phyloP scores from a whole-genome alignment of 75 land plant genomes.

The Picea sitchensis region DNA sequence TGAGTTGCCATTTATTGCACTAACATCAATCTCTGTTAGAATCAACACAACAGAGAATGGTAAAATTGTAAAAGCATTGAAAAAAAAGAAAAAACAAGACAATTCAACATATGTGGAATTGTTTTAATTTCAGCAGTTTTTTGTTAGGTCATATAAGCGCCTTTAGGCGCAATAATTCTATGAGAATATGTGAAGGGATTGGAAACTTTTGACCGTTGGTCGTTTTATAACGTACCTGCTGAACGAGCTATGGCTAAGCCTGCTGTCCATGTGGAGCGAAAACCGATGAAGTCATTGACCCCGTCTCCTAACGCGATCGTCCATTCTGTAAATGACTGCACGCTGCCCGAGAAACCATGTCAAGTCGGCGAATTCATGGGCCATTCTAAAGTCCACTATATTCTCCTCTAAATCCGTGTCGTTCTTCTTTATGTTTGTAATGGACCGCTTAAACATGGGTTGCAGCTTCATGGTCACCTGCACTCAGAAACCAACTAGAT shows the following conservation, averaged over 20 bases:
- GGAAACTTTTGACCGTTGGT: not conserved
- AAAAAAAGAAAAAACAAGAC: too few relatives aligned
- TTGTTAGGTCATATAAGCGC: too few relatives aligned
- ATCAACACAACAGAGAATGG: too few relatives aligned
- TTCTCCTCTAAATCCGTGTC: constrained; percentile 42
- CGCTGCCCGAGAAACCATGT: constrained; percentile 62
- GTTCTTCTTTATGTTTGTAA: constrained; percentile 15
- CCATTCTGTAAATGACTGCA: constrained; percentile 45
- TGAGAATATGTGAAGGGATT: not conserved
- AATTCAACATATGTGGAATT: too few relatives aligned
- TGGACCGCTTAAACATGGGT: constrained; percentile 60
- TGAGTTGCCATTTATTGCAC: too few relatives aligned
- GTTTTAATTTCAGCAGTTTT: too few relatives aligned
- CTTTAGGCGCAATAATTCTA: too few relatives aligned
- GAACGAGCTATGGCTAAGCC: constrained; percentile 20
- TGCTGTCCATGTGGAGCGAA: constrained; percentile 26
- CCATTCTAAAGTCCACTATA: constrained; percentile 26
- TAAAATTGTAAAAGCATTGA: too few relatives aligned
- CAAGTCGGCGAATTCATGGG: constrained; percentile 72
- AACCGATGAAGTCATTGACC: constrained; percentile 37
- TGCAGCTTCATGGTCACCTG: constrained; percentile 52
- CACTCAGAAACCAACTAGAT: not conserved
- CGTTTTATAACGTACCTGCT: constrained; percentile 21
- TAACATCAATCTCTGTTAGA: too few relatives aligned
- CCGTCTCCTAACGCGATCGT: constrained; percentile 66